Percentiles rank a stretch among this genome's conserved stretches.
Conservation (phyloP, 768 basidiomycete species). For the Phlebiopsis flavidoalba region DNA sequence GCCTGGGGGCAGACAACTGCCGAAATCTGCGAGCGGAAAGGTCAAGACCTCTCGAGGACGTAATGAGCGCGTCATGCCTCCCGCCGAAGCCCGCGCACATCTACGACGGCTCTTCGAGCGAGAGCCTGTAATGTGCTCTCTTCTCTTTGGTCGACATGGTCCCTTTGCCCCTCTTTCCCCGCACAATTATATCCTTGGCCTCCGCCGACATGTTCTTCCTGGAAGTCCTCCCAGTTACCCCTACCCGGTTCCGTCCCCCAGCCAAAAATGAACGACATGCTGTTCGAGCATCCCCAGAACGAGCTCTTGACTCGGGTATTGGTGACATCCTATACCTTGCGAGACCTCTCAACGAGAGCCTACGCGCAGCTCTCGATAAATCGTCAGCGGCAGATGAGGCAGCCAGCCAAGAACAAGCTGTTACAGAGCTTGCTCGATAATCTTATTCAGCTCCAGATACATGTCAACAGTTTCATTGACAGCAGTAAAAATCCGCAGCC, state of each 20-base stretch:
- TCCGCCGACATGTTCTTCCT: slow-evolving; percentile 97
- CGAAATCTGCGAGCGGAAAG: slow-evolving; percentile 71
- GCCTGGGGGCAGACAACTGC: slow-evolving; percentile 30
- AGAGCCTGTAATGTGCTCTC: slow-evolving; percentile 74
- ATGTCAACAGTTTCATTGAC: slow-evolving; percentile 97
- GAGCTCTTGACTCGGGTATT: slow-evolving; percentile 80
- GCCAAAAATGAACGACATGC: slow-evolving; percentile 81
- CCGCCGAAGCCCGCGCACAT: slow-evolving; percentile 93
- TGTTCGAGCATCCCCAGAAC: slow-evolving; percentile 97
- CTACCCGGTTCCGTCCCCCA: slow-evolving; percentile 94
- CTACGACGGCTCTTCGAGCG: slow-evolving; percentile 83
- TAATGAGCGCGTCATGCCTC: slow-evolving; percentile 85
- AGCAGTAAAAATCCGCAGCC: slow-evolving; percentile 89
- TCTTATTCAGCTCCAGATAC: slow-evolving; percentile 85
- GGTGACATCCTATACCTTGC: slow-evolving; percentile 71
- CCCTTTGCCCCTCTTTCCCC: slow-evolving; percentile 60
- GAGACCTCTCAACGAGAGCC: slow-evolving; percentile 68
- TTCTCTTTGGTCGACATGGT: slow-evolving; percentile 92
- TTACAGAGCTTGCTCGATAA: slow-evolving; percentile 71
- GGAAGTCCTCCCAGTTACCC: slow-evolving; percentile 86
- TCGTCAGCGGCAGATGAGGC: slow-evolving; percentile 43
- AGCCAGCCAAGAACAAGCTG: slow-evolving; percentile 44
- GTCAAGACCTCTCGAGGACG: slow-evolving; percentile 73
- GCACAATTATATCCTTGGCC: slow-evolving; percentile 60
- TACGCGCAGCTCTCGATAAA: slow-evolving; percentile 61